Evolutionary conservation across 208 protist species (phyloP).

Genomic region (Phytomonas sp.): DNA sequence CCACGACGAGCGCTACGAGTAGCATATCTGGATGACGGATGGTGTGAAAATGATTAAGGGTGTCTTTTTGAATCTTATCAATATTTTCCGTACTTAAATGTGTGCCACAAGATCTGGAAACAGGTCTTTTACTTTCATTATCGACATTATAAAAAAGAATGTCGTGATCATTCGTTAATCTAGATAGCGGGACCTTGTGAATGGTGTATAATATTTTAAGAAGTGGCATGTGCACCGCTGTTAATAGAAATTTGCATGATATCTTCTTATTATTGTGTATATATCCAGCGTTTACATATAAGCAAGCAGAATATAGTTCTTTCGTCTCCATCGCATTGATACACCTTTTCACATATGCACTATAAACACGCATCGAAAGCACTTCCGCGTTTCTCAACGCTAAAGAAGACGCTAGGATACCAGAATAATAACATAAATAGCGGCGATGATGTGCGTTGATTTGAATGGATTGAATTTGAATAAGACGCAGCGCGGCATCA

Average conservation of each 20-base stretch:
- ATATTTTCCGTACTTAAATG: too few species aligned
- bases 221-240: too few species aligned
- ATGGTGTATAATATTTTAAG: too few species aligned
- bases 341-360: constrained; percentile 6
- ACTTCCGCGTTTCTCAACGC: neutral
- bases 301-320: too few species aligned
- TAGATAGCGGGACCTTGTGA: neutral
- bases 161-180: neutral
- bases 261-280: too few species aligned
- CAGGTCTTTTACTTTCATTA: constrained; percentile 1
- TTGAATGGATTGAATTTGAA: constrained; percentile 29
- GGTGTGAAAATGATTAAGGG: constrained; percentile 15
- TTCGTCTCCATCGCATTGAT: too few species aligned
- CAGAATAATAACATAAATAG: too few species aligned
- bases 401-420: neutral
- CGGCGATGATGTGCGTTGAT: neutral
- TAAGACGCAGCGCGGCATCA: constrained; percentile 36
- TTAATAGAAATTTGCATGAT: too few species aligned
- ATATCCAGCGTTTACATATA: too few species aligned
- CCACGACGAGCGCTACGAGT: constrained; percentile 26
- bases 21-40: constrained; percentile 34
- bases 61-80: constrained; percentile 10
- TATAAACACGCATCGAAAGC: neutral
- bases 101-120: neutral
- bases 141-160: constrained; percentile 1